phyloP scores from a whole-genome alignment of 2,329 filamentous ascomycete genomes.

The Neobulgaria alba region DNA sequence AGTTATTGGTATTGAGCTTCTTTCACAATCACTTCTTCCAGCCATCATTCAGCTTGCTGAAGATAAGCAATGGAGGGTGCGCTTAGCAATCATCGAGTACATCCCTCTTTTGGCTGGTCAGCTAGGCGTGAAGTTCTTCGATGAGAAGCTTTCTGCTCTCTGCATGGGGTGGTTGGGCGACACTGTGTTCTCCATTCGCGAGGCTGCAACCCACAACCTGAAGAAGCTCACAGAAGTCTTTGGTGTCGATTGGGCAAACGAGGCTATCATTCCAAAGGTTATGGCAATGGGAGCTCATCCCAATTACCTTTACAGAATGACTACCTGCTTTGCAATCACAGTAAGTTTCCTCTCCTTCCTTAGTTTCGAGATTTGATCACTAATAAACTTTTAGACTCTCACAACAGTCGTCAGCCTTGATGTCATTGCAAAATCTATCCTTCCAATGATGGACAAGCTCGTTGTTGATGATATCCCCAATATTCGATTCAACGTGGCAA shows the following conservation, averaged over 20 bases:
- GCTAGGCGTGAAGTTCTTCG: conserved; percentile 93
- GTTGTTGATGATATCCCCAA: conserved; percentile 94
- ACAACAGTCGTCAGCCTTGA: conserved; percentile 87
- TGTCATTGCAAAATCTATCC: conserved; percentile 85
- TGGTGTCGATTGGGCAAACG: conserved; percentile 93
- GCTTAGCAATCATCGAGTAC: conserved; percentile 97
- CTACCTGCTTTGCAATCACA: conserved; percentile 97
- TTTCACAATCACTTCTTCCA: conserved; percentile 92
- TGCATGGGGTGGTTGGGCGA: conserved; percentile 99
- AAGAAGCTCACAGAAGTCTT: conserved; percentile 99
- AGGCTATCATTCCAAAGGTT: conserved; percentile 96
- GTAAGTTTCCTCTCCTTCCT: conserved; percentile 50
- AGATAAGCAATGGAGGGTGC: conserved; percentile 98
- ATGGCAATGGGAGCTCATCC: conserved; percentile 97
- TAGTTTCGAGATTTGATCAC: neutral
- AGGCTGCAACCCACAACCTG: conserved; percentile 93
- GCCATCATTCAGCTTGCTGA: conserved; percentile 96
- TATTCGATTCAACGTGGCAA: conserved; percentile 98
- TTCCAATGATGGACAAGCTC: conserved; percentile 93
- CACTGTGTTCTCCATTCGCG: conserved; percentile 96
- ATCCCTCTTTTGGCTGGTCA: conserved; percentile 94
- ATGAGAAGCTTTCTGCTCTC: conserved; percentile 88
- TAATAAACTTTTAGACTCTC: conserved; percentile 59
- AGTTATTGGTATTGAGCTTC: conserved; percentile 96
- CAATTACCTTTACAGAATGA: conserved; percentile 99